Evolutionary conservation across 2,329 filamentous ascomycete species (phyloP).

Genomic region (Cercospora sesami): DNA sequence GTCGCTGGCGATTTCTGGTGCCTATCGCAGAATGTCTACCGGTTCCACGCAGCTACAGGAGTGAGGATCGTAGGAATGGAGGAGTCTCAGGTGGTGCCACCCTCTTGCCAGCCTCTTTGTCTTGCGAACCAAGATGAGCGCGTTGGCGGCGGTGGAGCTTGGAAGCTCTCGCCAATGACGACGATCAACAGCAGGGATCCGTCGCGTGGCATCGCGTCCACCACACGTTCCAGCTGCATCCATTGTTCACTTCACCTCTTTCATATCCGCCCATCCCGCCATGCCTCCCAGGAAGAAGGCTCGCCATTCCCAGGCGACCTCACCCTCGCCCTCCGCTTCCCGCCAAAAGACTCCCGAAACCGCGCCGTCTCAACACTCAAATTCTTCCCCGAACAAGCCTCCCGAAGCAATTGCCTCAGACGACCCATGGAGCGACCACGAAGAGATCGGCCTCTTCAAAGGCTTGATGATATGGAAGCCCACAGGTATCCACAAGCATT

Average conservation of each 20-base stretch:
- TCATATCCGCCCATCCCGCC: not conserved
- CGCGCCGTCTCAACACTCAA: slow-evolving; percentile 17
- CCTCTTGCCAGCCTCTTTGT: slow-evolving; percentile 2
- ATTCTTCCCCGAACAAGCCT: slow-evolving; percentile 34
- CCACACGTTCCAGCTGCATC: not conserved
- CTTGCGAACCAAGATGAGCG: not conserved
- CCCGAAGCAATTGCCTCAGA: slow-evolving; percentile 38
- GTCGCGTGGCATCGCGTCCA: slow-evolving; percentile 10
- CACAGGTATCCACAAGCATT: slow-evolving; percentile 94
- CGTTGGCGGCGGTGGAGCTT: not conserved
- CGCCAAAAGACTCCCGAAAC: slow-evolving; percentile 43
- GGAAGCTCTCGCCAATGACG: slow-evolving; percentile 1
- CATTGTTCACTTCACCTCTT: not conserved
- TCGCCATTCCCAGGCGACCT: slow-evolving; percentile 55
- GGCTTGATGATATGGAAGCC: slow-evolving; percentile 93
- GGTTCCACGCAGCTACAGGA: not conserved
- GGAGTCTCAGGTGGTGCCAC: not conserved
- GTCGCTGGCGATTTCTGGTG: not conserved
- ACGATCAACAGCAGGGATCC: slow-evolving; percentile 6
- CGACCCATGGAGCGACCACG: slow-evolving; percentile 92
- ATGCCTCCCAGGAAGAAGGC: slow-evolving; percentile 74
- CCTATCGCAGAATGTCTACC: not conserved
- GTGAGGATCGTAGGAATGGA: not conserved
- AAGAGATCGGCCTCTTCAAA: slow-evolving; percentile 89
- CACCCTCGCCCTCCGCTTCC: slow-evolving; percentile 51